Evolutionary conservation across 2,329 filamentous ascomycete genomes (phyloP).

Genomic region (Cladosporium cucumerinum): DNA sequence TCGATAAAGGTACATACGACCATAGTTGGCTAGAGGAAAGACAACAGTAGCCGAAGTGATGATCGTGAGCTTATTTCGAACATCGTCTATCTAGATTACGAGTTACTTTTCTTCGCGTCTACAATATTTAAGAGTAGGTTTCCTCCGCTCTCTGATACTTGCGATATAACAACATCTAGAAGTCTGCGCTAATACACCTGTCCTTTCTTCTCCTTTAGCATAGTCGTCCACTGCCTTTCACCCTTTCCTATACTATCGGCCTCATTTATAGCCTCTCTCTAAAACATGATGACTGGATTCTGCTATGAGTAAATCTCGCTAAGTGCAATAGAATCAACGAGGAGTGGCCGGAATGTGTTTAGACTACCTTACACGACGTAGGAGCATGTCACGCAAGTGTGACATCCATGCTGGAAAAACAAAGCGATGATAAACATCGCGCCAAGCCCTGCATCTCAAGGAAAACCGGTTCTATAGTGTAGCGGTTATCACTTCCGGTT

Average conservation of each 20-base stretch:
- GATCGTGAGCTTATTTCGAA: background rate
- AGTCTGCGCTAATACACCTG: background rate
- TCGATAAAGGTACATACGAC: no score
- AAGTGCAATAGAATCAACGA: no score
- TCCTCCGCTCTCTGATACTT: background rate
- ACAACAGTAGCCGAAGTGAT: background rate
- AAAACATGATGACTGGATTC: no score
- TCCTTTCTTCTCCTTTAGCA: background rate
- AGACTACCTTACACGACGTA: no score
- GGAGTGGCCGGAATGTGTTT: no score
- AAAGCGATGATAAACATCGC: no score
- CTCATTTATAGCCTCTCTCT: no score
- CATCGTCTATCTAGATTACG: background rate
- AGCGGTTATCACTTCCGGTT: constrained; percentile 7
- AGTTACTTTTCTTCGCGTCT: background rate
- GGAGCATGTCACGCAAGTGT: no score
- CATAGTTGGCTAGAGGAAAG: background rate
- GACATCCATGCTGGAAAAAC: no score
- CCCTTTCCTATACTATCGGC: no score
- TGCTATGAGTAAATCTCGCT: no score
- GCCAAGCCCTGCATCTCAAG: background rate
- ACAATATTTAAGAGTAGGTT: background rate
- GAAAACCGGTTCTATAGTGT: constrained; percentile 1
- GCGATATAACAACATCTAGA: background rate
- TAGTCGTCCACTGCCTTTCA: no score